These are phyloP conservation scores for Beverwykella pulmonaria DNA, from an alignment of 495 filamentous ascomycete genomes.

Conservation along the genomic window DNA sequence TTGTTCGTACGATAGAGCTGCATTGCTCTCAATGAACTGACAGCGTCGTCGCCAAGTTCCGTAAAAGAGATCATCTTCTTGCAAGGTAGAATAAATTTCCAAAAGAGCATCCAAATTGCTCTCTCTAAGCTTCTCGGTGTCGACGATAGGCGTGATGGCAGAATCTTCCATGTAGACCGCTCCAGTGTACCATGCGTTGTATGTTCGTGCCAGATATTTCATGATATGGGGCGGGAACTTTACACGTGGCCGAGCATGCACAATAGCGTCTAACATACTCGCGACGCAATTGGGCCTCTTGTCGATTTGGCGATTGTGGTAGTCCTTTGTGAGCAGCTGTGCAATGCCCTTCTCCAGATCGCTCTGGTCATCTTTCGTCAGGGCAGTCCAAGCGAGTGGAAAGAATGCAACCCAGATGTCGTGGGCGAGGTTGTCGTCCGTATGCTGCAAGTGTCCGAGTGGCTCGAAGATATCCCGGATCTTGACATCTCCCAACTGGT, in stretches of 20 bases:
- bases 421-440: slow-evolving; percentile 75
- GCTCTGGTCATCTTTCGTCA: slow-evolving; percentile 82
- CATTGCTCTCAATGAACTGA: slow-evolving; percentile 94
- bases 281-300: slow-evolving; percentile 93
- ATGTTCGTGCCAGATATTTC: slow-evolving; percentile 88
- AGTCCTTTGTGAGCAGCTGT: slow-evolving; percentile 85
- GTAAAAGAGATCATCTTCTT: slow-evolving; percentile 97
- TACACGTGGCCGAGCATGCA: slow-evolving; percentile 77
- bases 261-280: slow-evolving; percentile 81
- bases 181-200: slow-evolving; percentile 94
- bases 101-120: slow-evolving; percentile 93
- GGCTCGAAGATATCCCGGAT: slow-evolving; percentile 87
- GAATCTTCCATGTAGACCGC: slow-evolving; percentile 80
- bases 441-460: slow-evolving; percentile 90
- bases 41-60: slow-evolving; percentile 95
- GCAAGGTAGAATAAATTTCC: slow-evolving; percentile 82
- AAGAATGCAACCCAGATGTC: slow-evolving; percentile 90
- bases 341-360: slow-evolving; percentile 91
- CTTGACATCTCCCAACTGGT: slow-evolving; percentile 79
- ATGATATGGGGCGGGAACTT: slow-evolving; percentile 94
- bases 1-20: slow-evolving; percentile 95
- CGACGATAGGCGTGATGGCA: slow-evolving; percentile 78
- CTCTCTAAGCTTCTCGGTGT: slow-evolving; percentile 79
- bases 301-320: slow-evolving; percentile 89
- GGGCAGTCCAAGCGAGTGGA: slow-evolving; percentile 87